These are phyloP conservation scores for Penicillium sclerotiorum DNA, from an alignment of 2,329 filamentous ascomycete genomes.

Conservation along the genomic window DNA sequence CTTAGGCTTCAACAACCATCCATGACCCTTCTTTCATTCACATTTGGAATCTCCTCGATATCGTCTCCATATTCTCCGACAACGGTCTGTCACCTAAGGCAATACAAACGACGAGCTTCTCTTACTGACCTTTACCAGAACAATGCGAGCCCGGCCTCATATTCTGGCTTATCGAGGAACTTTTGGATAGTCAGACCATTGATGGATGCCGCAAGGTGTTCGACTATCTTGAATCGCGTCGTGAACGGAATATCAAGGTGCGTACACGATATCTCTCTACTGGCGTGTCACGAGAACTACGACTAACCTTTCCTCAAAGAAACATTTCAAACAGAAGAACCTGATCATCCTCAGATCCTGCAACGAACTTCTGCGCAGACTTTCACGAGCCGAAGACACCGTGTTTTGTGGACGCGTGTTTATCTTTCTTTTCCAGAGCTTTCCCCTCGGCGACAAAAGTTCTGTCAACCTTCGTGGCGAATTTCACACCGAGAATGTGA, in stretches of 20 bases:
- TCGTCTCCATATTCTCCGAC: conserved; percentile 86
- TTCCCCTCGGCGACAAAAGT: conserved; percentile 93
- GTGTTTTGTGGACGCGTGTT: conserved; percentile 97
- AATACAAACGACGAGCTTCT: not conserved
- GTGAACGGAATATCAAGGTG: conserved; percentile 82
- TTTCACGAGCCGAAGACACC: conserved; percentile 95
- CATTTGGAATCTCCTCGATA: conserved; percentile 92
- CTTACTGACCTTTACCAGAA: conserved; percentile 39
- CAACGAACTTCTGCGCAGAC: conserved; percentile 88
- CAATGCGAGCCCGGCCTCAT: conserved; percentile 76
- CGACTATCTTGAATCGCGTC: conserved; percentile 89
- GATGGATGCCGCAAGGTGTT: conserved; percentile 88
- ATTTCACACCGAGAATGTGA: conserved; percentile 94
- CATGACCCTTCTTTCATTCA: conserved; percentile 75
- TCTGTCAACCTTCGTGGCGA: conserved; percentile 95
- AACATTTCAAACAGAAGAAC: conserved; percentile 79
- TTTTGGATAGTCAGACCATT: conserved; percentile 94
- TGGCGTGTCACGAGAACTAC: not conserved
- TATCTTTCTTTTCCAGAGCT: conserved; percentile 98
- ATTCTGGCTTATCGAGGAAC: conserved; percentile 90
- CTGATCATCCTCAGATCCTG: conserved; percentile 89
- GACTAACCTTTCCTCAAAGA: conserved; percentile 37
- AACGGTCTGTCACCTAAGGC: conserved; percentile 61
- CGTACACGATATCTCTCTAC: conserved; percentile 22
- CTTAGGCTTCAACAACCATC: conserved; percentile 72